A percentile compares a stretch with the other conserved stretches of the same genome.
These are phyloP conservation scores for Didymella pinodella DNA, from an alignment of 2,329 filamentous ascomycete species.

Conservation along the genomic window DNA sequence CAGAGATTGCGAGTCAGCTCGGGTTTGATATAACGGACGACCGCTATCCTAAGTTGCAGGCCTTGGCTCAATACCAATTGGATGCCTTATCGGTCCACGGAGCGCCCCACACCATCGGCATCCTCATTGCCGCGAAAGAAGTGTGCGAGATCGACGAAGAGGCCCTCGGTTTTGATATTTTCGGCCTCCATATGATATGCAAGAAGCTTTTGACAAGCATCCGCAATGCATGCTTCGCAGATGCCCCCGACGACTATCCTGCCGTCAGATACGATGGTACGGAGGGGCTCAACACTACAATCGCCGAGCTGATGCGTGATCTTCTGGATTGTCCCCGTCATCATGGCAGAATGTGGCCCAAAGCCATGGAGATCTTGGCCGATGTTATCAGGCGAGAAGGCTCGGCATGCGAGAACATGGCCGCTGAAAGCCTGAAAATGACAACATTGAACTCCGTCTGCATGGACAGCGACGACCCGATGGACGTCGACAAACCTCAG, in stretches of 20 bases:
- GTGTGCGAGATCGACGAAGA: slow-evolving; percentile 19
- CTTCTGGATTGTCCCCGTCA: background rate
- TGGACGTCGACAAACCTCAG: background rate
- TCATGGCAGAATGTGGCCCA: slow-evolving; percentile 9
- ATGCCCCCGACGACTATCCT: slow-evolving; percentile 22
- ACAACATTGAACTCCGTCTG: background rate
- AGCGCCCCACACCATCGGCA: background rate
- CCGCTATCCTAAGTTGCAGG: background rate
- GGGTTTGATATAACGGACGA: background rate
- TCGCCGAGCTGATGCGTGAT: slow-evolving; percentile 16
- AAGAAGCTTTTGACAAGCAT: slow-evolving; percentile 12
- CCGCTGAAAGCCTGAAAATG: background rate
- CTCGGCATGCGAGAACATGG: background rate
- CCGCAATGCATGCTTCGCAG: slow-evolving; percentile 12
- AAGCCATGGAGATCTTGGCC: slow-evolving; percentile 4
- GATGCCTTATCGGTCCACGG: background rate
- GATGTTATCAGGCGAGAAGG: slow-evolving; percentile 1
- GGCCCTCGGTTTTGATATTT: slow-evolving; percentile 16
- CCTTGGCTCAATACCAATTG: background rate
- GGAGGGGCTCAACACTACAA: slow-evolving; percentile 1
- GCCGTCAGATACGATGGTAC: slow-evolving; percentile 1
- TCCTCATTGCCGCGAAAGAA: slow-evolving; percentile 17
- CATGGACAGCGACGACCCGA: background rate
- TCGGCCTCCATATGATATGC: slow-evolving; percentile 12
- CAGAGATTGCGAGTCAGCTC: background rate